Evolutionary conservation across 1,284 basidiomycete genomes (phyloP), one percentile per base, ranked within the genome.

Genomic region (Ganoderma resinaceum): DNA sequence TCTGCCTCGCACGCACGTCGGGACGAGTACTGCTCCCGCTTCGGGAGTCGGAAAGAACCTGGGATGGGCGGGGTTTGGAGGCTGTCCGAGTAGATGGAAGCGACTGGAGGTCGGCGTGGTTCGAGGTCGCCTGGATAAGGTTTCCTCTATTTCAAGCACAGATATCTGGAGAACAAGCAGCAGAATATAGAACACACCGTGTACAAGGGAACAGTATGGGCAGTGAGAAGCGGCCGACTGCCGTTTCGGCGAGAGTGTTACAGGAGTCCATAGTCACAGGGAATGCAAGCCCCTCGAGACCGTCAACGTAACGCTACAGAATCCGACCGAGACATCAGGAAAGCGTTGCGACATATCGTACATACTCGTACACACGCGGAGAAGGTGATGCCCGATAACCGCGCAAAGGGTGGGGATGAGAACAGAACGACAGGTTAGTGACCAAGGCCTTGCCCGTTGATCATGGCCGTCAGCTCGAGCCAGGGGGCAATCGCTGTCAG

Each of bases 401-500:
- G 20, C 37, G 2, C 5, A 20, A 58, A 58, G 33, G 20, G 33
- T 37, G 18, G 33, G 20, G 55, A 58, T 37, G 46, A 16, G 20
- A 20, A n/a, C 52, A 20, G 38, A 57, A 35, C 16, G 61, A 57
- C 37, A 66, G 29, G 58, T 71, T 81, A 86, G 68, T 85, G 84
- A 46, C 92, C 92, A 60, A 94, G 81, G 23, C 92, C 91, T 62
- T 85, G 84, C 6, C 92, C 92, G 68, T 88, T 83, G 71, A 94
- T 89, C 75, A 82, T 85, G 76, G 84, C 88, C 40, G 86, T 85
- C 70, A 92, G 83, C 68, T 88, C 85, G 81, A 94, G 85, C 93
- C 92, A 94, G 7, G 92, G 93, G 46, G 92, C 91, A 68, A 94
- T 87, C 37, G 87, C 85, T 74, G 84, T 83, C 52, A 94, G 79